phyloP scores from a whole-genome alignment of 352 stramenopile genomes.

The Phytophthora pluvialis region DNA sequence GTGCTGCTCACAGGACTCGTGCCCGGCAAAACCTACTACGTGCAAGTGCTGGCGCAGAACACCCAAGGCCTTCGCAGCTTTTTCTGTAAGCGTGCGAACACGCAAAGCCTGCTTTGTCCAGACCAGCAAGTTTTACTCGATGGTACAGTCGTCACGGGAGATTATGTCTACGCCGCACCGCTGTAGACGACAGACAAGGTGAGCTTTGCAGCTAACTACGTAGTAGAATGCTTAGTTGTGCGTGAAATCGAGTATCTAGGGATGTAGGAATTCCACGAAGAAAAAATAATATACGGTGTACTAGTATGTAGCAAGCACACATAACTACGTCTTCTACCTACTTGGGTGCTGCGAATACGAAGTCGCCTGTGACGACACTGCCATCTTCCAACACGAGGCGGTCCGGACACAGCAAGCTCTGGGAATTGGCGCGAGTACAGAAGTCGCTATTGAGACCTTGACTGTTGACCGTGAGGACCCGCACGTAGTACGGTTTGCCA shows the following conservation, averaged over 20 bases:
- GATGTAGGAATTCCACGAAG: too few species aligned
- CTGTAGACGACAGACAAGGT: background rate
- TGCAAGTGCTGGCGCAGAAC: constrained; percentile 87
- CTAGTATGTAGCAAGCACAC: too few species aligned
- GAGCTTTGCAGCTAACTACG: too few species aligned
- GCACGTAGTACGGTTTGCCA: constrained; percentile 80
- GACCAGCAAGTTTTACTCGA: constrained; percentile 74
- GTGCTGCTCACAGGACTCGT: constrained; percentile 70
- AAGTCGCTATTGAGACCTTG: constrained; percentile 80
- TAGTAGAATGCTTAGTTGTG: too few species aligned
- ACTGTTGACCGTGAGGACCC: constrained; percentile 84
- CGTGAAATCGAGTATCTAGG: too few species aligned
- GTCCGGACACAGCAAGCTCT: constrained; percentile 73
- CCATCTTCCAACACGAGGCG: constrained; percentile 72
- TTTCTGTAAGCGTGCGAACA: constrained; percentile 70
- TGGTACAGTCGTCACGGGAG: constrained; percentile 58
- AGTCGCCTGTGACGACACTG: constrained; percentile 59
- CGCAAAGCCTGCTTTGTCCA: constrained; percentile 56
- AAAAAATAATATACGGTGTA: too few species aligned
- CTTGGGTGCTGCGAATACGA: constrained; percentile 53
- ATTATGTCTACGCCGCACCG: constrained; percentile 42
- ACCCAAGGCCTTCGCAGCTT: constrained; percentile 59
- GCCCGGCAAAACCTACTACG: constrained; percentile 75
- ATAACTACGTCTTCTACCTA: too few species aligned
- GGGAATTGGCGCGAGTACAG: constrained; percentile 58